These are phyloP conservation scores for Aspergillus taichungensis DNA, from an alignment of 495 filamentous ascomycete species.

Conservation along the genomic window DNA sequence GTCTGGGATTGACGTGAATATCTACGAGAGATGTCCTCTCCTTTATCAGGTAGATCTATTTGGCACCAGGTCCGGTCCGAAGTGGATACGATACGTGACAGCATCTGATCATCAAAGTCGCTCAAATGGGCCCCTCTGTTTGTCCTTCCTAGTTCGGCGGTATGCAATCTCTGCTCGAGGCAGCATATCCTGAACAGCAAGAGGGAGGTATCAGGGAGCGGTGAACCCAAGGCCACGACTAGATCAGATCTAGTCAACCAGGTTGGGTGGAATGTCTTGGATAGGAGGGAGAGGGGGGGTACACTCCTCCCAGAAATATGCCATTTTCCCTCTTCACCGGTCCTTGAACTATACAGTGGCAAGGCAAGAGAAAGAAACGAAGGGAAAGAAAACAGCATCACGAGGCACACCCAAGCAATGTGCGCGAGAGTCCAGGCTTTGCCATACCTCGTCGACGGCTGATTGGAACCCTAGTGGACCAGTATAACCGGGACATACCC, in stretches of 20 bases:
- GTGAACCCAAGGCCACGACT: conserved; percentile 10
- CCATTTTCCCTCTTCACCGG: conserved; percentile 2
- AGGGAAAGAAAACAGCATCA: conserved; percentile 8
- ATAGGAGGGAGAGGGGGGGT: conserved; percentile 5
- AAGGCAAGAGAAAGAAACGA: too few relatives aligned
- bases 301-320: too few relatives aligned
- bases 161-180: conserved; percentile 13
- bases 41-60: conserved; percentile 3
- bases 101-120: conserved; percentile 9
- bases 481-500: not conserved
- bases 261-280: conserved; percentile 16
- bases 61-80: not conserved
- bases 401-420: conserved; percentile 12
- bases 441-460: conserved; percentile 8
- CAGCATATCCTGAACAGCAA: not conserved
- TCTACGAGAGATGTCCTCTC: not conserved
- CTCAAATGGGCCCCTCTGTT: conserved; percentile 11
- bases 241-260: conserved; percentile 11
- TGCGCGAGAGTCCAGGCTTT: conserved; percentile 15
- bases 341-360: conserved; percentile 9
- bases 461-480: too few relatives aligned
- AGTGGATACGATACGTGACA: conserved; percentile 11
- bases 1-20: not conserved
- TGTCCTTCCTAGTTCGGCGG: conserved; percentile 7
- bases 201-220: conserved; percentile 6